Evolutionary conservation across 2,329 filamentous ascomycete genomes (phyloP).

Genomic region (Alternaria alternata): DNA sequence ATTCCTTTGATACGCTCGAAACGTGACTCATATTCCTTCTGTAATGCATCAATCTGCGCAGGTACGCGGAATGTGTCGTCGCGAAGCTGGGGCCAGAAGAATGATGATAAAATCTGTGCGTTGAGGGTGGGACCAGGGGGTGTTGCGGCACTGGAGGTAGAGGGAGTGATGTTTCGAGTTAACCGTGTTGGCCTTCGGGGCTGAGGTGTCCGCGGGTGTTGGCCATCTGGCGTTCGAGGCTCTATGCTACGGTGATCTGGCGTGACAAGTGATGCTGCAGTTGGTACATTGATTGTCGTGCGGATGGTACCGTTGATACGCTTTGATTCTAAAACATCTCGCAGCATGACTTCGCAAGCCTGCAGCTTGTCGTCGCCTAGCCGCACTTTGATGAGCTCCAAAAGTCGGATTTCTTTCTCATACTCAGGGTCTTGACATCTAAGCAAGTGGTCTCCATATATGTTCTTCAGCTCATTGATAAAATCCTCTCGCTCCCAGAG

Average conservation of each 20-base stretch:
- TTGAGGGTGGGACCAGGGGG: constrained; percentile 63
- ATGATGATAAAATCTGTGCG: constrained; percentile 85
- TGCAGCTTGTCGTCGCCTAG: constrained; percentile 88
- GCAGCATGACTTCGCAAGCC: constrained; percentile 96
- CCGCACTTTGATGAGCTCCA: constrained; percentile 85
- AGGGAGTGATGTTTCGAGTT: constrained; percentile 18
- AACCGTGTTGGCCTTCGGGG: constrained; percentile 31
- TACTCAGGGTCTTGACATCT: constrained; percentile 70
- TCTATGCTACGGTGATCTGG: constrained; percentile 25
- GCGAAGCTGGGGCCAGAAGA: constrained; percentile 90
- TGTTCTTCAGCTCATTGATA: constrained; percentile 90
- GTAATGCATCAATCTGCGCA: constrained; percentile 63
- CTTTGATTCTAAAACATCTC: constrained; percentile 85
- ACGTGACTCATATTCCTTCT: constrained; percentile 74
- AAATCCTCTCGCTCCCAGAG: constrained; percentile 93
- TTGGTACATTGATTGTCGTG: constrained; percentile 25
- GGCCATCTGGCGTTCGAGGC: constrained; percentile 32
- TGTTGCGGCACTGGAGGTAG: constrained; percentile 20
- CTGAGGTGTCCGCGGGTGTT: constrained; percentile 34
- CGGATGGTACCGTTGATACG: constrained; percentile 69
- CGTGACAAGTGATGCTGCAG: constrained; percentile 22
- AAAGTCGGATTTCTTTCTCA: constrained; percentile 79
- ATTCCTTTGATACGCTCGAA: constrained; percentile 84
- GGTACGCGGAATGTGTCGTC: constrained; percentile 74
- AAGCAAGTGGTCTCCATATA: constrained; percentile 83